phyloP scores from a whole-genome alignment of 1,284 basidiomycete genomes.

The Cystobasidium slooffiae region DNA sequence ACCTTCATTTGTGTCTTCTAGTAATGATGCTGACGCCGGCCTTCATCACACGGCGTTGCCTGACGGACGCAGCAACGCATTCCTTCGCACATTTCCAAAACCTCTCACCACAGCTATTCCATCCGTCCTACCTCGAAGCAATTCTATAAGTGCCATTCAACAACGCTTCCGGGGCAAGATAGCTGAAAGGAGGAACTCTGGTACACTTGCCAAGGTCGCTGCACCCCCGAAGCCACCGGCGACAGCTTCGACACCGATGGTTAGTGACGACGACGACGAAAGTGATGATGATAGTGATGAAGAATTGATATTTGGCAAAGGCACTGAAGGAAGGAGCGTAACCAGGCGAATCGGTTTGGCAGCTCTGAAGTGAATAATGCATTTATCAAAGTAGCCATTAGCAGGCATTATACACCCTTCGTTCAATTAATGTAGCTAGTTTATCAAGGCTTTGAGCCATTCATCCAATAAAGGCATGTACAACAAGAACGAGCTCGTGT shows the following conservation, averaged over 20 bases:
- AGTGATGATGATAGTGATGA: constrained; percentile 5
- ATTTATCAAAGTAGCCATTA: neutral
- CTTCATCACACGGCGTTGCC: too few relatives aligned
- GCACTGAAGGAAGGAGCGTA: neutral
- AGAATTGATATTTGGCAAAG: neutral
- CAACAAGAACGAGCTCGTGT: too few relatives aligned
- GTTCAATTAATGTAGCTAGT: constrained; percentile 1
- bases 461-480: too few relatives aligned
- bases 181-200: constrained; percentile 9
- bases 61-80: too few relatives aligned
- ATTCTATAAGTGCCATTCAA: constrained; percentile 6
- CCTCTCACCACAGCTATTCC: neutral
- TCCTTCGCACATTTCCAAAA: too few relatives aligned
- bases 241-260: neutral
- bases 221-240: neutral
- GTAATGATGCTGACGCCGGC: too few relatives aligned
- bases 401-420: neutral
- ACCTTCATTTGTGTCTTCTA: too few relatives aligned
- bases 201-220: neutral
- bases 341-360: constrained; percentile 9
- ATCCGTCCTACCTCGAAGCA: constrained; percentile 6
- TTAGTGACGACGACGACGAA: constrained; percentile 3
- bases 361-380: neutral
- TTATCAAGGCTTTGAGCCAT: neutral
- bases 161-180: constrained; percentile 6